These are phyloP conservation scores for Pythium brassicae DNA, from an alignment of 352 stramenopile genomes.

Conservation along the genomic window DNA sequence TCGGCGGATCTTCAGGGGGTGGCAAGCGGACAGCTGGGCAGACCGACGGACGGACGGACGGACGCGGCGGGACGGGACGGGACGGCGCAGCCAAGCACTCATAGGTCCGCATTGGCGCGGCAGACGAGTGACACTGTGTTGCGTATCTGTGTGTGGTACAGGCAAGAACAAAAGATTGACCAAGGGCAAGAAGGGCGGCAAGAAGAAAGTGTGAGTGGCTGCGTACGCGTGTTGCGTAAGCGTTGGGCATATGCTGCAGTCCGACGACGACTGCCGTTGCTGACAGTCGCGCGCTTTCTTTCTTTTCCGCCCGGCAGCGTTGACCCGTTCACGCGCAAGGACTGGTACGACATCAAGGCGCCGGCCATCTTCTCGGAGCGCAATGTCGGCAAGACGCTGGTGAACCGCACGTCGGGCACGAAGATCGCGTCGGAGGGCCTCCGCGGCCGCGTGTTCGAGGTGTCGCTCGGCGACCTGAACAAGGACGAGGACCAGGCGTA, in stretches of 20 bases:
- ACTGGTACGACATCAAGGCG: slow-evolving; percentile 96
- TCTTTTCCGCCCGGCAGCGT: slow-evolving; percentile 71
- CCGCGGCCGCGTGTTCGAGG: slow-evolving; percentile 98
- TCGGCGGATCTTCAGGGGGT: too few species aligned
- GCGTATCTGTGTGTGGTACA: slow-evolving; percentile 18
- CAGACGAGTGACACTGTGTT: slow-evolving; percentile 1
- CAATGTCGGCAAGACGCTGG: slow-evolving; percentile 98
- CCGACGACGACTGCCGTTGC: slow-evolving; percentile 12
- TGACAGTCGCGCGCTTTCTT: slow-evolving; percentile 9
- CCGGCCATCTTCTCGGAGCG: slow-evolving; percentile 97
- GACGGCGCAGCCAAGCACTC: neutral
- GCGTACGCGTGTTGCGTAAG: too few species aligned
- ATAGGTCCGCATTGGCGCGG: neutral
- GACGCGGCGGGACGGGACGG: too few species aligned
- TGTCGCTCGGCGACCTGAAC: slow-evolving; percentile 98
- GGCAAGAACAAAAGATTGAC: slow-evolving; percentile 91
- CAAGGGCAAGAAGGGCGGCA: slow-evolving; percentile 91
- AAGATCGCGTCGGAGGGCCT: slow-evolving; percentile 98
- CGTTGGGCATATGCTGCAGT: too few species aligned
- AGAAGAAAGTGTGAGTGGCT: slow-evolving; percentile 90
- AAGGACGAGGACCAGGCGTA: slow-evolving; percentile 97
- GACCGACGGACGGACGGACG: too few species aligned
- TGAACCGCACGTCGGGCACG: slow-evolving; percentile 95
- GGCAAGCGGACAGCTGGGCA: too few species aligned
- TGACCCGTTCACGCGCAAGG: slow-evolving; percentile 99